Percentiles rank a stretch among this genome's conserved stretches.
Conservation (phyloP, 805 yeast genomes). For the Zygoascus flipseniorum region DNA sequence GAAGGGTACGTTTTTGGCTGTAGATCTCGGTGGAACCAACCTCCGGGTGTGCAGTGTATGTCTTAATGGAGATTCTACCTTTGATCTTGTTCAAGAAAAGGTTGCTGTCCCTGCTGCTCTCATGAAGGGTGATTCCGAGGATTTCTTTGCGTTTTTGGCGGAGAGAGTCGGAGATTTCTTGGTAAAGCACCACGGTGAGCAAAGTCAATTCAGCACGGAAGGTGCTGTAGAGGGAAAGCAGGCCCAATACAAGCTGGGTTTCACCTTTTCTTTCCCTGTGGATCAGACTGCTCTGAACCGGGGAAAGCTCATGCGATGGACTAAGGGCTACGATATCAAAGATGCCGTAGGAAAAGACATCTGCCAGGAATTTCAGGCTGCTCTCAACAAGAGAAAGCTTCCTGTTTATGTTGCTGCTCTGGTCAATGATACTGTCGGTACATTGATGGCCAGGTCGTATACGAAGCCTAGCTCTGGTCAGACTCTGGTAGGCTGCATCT, state of each 20-base stretch:
- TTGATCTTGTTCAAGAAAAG: conserved; percentile 65
- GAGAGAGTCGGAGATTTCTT: conserved; percentile 58
- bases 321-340: conserved; percentile 83
- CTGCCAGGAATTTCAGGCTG: conserved; percentile 60
- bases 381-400: conserved; percentile 48
- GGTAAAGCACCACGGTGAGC: conserved; percentile 52
- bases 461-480: conserved; percentile 53
- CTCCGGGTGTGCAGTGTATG: conserved; percentile 87
- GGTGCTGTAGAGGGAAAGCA: conserved; percentile 21
- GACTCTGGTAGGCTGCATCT: conserved; percentile 81
- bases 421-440: conserved; percentile 95
- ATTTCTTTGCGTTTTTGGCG: conserved; percentile 70
- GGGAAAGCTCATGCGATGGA: conserved; percentile 89
- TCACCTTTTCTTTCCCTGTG: conserved; percentile 92
- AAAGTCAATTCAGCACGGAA: conserved; percentile 14
- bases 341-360: conserved; percentile 85
- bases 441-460: conserved; percentile 81
- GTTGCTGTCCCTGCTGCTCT: conserved; percentile 69
- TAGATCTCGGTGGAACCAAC: conserved; percentile 94
- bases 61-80: conserved; percentile 57
- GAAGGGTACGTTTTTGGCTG: conserved; percentile 75
- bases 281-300: conserved; percentile 70
- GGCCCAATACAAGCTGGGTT: conserved; percentile 61
- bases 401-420: conserved; percentile 69
- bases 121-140: conserved; percentile 56